Evolutionary conservation across 2,329 filamentous ascomycete species (phyloP).

Genomic region (Cladosporium sp.): DNA sequence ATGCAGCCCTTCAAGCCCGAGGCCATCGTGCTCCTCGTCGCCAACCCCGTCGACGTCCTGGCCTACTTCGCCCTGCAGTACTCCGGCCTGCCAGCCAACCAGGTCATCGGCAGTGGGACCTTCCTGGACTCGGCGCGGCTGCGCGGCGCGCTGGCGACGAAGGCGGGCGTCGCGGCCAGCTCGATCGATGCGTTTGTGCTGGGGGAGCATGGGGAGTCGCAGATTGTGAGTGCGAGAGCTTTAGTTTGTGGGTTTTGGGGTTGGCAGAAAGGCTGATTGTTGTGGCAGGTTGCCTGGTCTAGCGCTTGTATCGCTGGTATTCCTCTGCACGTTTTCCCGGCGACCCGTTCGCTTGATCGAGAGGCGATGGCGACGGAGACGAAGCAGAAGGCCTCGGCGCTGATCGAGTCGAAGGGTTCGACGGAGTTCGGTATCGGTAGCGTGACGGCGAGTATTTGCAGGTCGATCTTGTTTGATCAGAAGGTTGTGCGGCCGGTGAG

Average conservation of each 20-base stretch:
- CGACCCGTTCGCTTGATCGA: slow-evolving; percentile 28
- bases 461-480: slow-evolving; percentile 45
- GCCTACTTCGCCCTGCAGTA: slow-evolving; percentile 45
- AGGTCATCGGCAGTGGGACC: slow-evolving; percentile 50
- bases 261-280: background rate
- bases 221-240: slow-evolving; percentile 32
- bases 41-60: slow-evolving; percentile 51
- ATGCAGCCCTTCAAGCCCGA: slow-evolving; percentile 46
- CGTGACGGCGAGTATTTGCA: slow-evolving; percentile 44
- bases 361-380: slow-evolving; percentile 39
- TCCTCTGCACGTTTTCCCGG: slow-evolving; percentile 29
- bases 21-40: slow-evolving; percentile 46
- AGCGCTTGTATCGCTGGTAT: slow-evolving; percentile 38
- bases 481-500: slow-evolving; percentile 44
- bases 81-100: slow-evolving; percentile 42
- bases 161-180: slow-evolving; percentile 34
- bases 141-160: slow-evolving; percentile 38
- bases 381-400: slow-evolving; percentile 41
- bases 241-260: background rate
- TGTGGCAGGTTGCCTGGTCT: slow-evolving; percentile 38
- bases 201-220: slow-evolving; percentile 45
- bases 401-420: slow-evolving; percentile 46
- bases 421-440: slow-evolving; percentile 47
- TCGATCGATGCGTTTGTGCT: slow-evolving; percentile 41
- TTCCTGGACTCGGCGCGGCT: slow-evolving; percentile 48